Evolutionary conservation across 768 basidiomycete species (phyloP), one percentile per base, ranked within the genome.

Genomic region (Mycena vulgaris): DNA sequence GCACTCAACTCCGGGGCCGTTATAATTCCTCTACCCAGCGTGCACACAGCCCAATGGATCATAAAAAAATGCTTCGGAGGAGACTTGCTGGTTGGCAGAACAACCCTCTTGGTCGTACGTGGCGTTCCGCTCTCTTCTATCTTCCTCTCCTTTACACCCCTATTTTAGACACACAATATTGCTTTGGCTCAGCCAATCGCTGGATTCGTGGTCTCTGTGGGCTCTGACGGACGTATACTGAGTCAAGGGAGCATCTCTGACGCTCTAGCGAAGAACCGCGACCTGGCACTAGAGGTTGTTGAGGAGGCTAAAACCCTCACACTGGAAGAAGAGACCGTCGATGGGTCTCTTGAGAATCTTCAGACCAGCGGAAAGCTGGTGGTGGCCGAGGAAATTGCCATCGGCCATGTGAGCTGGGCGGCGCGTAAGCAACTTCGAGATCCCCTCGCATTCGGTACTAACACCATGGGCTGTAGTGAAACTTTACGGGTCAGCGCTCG

Each of bases 21-120:
- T 19, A 9, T 59, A 69, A 49, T 45, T 62, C 17, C 27, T 40
- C 2, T 14, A 19, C 13, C 14, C 17, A 81, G 80, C 75, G 92
- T 90, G 1, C 90, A 92, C 73, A 96, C 95, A 0, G 93, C 95
- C 0, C 89, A 92, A 70, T 93, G 94, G 80, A 88, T 98, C 53
- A 92, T 92, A 74, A 83, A 89, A 23, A 85, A 94, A 65, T 97
- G 95, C 75, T 83, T 98, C 23, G 85, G 87, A 71, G 96, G 96
- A 11, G 90, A 93, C 52, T 83, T 98, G 42, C 85, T 96, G 77
- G 80, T 82, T n/a, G 91, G 89, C n/a, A 87, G 96, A 59, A 98
- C 97, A 1, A 83, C 96, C 53, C 85, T 98, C 48, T 85, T 98
- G 31, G 96, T 97, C 49, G 89, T 89, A 68, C 55, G 86, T 79